Conservation (phyloP, 768 basidiomycete species). For the Holtermannia corniformis region DNA sequence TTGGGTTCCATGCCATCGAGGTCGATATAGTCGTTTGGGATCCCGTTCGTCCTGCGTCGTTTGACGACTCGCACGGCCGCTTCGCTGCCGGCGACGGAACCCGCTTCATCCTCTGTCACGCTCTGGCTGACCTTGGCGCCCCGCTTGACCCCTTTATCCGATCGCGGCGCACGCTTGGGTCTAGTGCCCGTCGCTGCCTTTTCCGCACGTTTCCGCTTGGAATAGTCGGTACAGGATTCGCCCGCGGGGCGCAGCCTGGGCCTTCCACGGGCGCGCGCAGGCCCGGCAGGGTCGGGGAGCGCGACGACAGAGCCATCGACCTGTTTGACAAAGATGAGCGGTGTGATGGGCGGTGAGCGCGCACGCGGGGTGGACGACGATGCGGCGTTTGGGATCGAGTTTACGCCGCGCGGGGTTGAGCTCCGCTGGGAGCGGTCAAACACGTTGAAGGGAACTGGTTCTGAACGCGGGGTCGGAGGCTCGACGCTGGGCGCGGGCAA, state of each 20-base stretch:
- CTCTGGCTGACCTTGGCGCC: too few species aligned
- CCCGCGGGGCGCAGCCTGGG: too few species aligned
- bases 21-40: constrained; percentile 1
- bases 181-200: too few species aligned
- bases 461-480: too few species aligned
- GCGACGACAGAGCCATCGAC: neutral
- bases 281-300: neutral
- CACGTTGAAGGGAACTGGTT: too few species aligned
- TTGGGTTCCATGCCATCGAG: constrained; percentile 7
- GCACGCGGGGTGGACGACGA: neutral
- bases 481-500: too few species aligned
- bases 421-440: too few species aligned
- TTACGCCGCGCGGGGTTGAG: neutral
- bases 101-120: neutral
- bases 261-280: neutral
- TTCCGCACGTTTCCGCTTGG: too few species aligned
- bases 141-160: too few species aligned
- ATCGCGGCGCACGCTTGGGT: too few species aligned
- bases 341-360: neutral
- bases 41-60: neutral
- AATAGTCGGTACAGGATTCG: too few species aligned
- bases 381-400: neutral
- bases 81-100: neutral
- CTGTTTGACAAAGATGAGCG: neutral
- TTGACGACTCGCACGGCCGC: neutral